Conservation (phyloP, 2,329 filamentous ascomycete species). For the Exophiala sideris region DNA sequence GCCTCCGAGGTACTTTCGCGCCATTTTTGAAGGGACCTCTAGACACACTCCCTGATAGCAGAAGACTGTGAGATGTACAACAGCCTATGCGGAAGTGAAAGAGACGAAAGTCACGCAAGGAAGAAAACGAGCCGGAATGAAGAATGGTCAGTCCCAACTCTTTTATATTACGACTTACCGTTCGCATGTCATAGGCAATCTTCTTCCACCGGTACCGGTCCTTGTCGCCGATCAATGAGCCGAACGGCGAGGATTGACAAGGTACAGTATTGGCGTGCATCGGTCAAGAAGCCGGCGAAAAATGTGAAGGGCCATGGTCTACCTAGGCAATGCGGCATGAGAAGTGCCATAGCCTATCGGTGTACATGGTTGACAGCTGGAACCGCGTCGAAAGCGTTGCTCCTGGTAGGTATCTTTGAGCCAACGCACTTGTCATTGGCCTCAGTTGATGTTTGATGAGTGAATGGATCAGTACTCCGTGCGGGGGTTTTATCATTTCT, state of each 20-base stretch:
- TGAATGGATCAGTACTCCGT: too few species aligned
- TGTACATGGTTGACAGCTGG: too few species aligned
- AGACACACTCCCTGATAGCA: too few species aligned
- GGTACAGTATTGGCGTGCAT: background rate
- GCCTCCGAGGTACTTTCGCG: constrained; percentile 50
- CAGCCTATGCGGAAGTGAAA: background rate
- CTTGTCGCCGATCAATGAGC: background rate
- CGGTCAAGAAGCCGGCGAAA: constrained; percentile 12
- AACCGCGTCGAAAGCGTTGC: too few species aligned
- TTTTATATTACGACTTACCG: too few species aligned
- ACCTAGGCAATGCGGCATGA: background rate
- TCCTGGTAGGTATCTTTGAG: too few species aligned
- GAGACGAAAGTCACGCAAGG: background rate
- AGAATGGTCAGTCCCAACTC: background rate
- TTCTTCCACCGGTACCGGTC: background rate
- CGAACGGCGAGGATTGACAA: background rate
- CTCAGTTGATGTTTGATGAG: too few species aligned
- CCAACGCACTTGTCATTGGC: too few species aligned
- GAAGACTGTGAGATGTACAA: background rate
- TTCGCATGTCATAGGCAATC: too few species aligned
- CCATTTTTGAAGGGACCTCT: constrained; percentile 34
- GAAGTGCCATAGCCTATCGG: background rate
- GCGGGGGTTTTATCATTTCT: too few species aligned
- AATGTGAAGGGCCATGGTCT: background rate
- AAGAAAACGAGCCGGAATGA: background rate